phyloP scores from a whole-genome alignment of 257 asterid genomes.

The Cinchona pubescens region DNA sequence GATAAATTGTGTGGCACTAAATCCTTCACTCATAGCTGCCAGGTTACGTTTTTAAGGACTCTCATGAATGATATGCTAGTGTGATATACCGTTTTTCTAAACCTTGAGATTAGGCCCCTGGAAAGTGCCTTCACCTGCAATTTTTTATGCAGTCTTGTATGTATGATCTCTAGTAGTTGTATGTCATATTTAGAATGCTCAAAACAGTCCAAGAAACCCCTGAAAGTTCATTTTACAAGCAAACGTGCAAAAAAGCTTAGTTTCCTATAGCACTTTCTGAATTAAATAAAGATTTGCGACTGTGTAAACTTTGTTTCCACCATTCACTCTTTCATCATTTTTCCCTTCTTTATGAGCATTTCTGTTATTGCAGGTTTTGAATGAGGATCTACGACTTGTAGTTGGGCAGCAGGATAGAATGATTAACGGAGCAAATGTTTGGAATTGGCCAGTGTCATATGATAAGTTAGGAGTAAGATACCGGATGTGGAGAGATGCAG shows the following conservation, averaged over 20 bases:
- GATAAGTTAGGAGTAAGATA: conserved; percentile 88
- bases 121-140: background rate
- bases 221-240: background rate
- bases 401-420: conserved; percentile 80
- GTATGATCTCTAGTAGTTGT: background rate
- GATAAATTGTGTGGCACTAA: background rate
- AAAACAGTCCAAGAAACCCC: background rate
- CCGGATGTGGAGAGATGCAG: conserved; percentile 75
- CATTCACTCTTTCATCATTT: background rate
- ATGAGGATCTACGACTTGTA: conserved; percentile 80
- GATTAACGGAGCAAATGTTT: conserved; percentile 69
- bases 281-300: too few species aligned
- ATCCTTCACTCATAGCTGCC: background rate
- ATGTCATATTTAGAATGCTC: background rate
- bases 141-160: too few species aligned
- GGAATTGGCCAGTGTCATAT: conserved; percentile 75
- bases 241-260: background rate
- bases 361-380: conserved; percentile 53
- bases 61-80: background rate
- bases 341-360: background rate
- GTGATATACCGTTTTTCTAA: background rate
- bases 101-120: background rate
- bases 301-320: background rate
- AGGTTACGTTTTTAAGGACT: background rate
- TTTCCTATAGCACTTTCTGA: background rate